These are phyloP conservation scores for Astrothelium macrocarpum DNA, from an alignment of 495 filamentous ascomycete species.

Conservation along the genomic window DNA sequence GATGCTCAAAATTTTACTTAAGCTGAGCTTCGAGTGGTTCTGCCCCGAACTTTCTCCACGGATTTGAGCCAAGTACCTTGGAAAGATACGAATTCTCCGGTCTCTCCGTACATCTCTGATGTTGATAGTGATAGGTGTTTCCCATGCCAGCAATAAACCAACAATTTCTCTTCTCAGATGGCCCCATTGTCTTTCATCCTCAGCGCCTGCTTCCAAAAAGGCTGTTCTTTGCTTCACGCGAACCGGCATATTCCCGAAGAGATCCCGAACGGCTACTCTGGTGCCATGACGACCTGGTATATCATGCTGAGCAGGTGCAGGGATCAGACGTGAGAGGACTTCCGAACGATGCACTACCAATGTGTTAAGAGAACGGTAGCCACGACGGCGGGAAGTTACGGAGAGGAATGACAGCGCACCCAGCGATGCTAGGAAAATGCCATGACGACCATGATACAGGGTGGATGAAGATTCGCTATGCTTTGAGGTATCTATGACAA, in stretches of 20 bases:
- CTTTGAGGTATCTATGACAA: constrained; percentile 61
- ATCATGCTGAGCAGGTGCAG: constrained; percentile 52
- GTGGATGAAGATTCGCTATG: constrained; percentile 33
- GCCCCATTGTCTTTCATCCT: constrained; percentile 63
- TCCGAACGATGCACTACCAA: constrained; percentile 62
- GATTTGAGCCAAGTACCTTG: constrained; percentile 1
- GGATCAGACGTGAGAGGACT: constrained; percentile 55
- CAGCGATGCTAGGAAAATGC: constrained; percentile 69
- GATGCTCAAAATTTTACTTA: constrained; percentile 34
- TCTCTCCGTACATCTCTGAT: constrained; percentile 31
- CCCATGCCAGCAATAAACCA: constrained; percentile 59
- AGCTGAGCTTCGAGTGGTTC: constrained; percentile 5
- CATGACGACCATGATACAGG: constrained; percentile 54
- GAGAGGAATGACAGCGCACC: constrained; percentile 67
- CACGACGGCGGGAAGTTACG: constrained; percentile 64
- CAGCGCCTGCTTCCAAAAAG: constrained; percentile 37
- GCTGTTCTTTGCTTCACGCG: constrained; percentile 73
- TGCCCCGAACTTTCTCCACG: background rate
- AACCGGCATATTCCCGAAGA: constrained; percentile 95
- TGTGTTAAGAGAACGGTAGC: constrained; percentile 55
- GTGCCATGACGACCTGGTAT: constrained; percentile 61
- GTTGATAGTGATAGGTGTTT: constrained; percentile 23
- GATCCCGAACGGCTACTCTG: constrained; percentile 65
- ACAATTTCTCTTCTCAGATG: constrained; percentile 49
- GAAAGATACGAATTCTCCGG: background rate